phyloP scores from a whole-genome alignment of 2,329 filamentous ascomycete genomes.

The Diaporthe aspalathi region DNA sequence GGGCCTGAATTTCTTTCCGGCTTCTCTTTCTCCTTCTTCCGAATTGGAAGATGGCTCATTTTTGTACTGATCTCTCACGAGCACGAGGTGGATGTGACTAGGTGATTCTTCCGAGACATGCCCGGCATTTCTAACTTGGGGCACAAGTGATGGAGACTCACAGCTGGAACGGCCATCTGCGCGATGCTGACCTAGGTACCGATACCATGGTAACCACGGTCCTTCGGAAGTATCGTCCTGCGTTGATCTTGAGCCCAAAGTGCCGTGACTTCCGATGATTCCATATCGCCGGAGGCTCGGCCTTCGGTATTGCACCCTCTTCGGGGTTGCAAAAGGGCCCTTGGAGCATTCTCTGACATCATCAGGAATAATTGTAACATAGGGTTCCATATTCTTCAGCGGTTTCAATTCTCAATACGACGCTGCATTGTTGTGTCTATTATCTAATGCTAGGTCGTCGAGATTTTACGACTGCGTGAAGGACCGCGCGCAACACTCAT shows the following conservation, averaged over 20 bases:
- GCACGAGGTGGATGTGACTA: no score
- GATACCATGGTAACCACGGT: neutral
- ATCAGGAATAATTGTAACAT: neutral
- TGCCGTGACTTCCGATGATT: slow-evolving; percentile 9
- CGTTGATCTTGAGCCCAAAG: neutral
- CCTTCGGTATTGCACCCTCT: neutral
- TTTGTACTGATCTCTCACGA: no score
- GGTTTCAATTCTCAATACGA: neutral
- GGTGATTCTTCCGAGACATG: neutral
- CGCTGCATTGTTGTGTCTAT: no score
- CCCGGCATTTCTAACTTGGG: no score
- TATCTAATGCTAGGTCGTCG: no score
- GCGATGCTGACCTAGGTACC: neutral
- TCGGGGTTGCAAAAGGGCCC: neutral
- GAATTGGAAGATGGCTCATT: no score
- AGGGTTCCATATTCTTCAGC: neutral
- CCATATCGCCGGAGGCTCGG: slow-evolving; percentile 11
- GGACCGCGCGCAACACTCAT: no score
- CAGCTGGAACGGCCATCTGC: neutral
- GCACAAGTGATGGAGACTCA: no score
- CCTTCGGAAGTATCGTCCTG: neutral
- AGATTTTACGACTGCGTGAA: no score
- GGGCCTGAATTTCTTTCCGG: no score
- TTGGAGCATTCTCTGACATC: neutral
- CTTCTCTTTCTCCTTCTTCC: no score